A percentile compares a stretch with the other conserved stretches of the same genome.
These are phyloP conservation scores for Hymenochaete sp. DNA, from an alignment of 1,284 basidiomycete species.

Conservation along the genomic window DNA sequence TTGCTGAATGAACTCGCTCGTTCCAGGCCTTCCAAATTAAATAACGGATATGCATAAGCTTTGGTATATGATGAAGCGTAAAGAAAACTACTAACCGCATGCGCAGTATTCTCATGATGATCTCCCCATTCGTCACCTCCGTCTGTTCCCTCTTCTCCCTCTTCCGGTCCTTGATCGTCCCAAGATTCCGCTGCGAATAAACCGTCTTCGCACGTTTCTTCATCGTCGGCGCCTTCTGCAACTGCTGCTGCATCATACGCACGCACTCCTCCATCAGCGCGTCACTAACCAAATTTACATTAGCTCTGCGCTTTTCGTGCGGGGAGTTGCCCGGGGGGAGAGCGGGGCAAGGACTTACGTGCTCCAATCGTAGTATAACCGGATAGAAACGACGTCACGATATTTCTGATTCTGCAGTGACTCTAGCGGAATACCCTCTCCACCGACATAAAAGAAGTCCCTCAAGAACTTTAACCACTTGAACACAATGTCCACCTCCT, in stretches of 20 bases:
- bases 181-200: slow-evolving; percentile 82
- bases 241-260: slow-evolving; percentile 78
- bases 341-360: slow-evolving; percentile 44
- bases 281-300: slow-evolving; percentile 45
- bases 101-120: slow-evolving; percentile 84
- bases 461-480: slow-evolving; percentile 97
- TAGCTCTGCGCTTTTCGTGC: background rate
- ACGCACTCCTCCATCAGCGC: slow-evolving; percentile 95
- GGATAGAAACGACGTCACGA: slow-evolving; percentile 82
- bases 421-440: slow-evolving; percentile 84
- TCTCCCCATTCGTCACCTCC: slow-evolving; percentile 71
- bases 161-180: slow-evolving; percentile 94
- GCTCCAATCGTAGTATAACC: slow-evolving; percentile 90
- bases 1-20: slow-evolving; percentile 83
- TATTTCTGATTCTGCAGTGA: slow-evolving; percentile 95
- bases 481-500: slow-evolving; percentile 96
- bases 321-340: background rate
- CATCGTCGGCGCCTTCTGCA: slow-evolving; percentile 66
- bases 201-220: slow-evolving; percentile 89
- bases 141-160: slow-evolving; percentile 81
- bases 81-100: slow-evolving; percentile 62
- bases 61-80: background rate
- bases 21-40: slow-evolving; percentile 50
- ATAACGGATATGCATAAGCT: slow-evolving; percentile 9
- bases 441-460: slow-evolving; percentile 93